Evolutionary conservation across 179 eudicot species (phyloP).

Genomic region (Beta corolliflora): DNA sequence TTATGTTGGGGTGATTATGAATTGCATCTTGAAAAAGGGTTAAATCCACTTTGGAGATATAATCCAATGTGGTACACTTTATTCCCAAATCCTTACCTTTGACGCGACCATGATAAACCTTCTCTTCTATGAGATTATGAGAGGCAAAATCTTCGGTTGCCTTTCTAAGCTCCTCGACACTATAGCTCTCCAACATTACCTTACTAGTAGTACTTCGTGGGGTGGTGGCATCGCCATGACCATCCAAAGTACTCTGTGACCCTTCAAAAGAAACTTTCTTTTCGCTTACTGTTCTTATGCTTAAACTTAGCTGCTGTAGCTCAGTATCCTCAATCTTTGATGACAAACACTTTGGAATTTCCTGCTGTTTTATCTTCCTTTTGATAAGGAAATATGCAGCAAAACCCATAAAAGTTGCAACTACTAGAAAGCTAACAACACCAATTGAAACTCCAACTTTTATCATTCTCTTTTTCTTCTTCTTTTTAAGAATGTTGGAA

Average conservation of each 20-base stretch:
- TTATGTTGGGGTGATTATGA: slow-evolving; percentile 68
- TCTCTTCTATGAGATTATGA: slow-evolving; percentile 60
- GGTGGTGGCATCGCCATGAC: slow-evolving; percentile 42
- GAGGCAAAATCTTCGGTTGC: slow-evolving; percentile 70
- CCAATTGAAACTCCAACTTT: slow-evolving; percentile 41
- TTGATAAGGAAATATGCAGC: slow-evolving; percentile 38
- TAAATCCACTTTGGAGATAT: slow-evolving; percentile 56
- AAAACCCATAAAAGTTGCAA: slow-evolving; percentile 31
- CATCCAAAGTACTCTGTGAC: slow-evolving; percentile 59
- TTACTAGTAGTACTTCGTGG: slow-evolving; percentile 32
- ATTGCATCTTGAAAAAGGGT: slow-evolving; percentile 53
- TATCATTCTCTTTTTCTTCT: slow-evolving; percentile 37
- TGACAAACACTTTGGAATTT: slow-evolving; percentile 11
- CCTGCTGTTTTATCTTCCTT: slow-evolving; percentile 33
- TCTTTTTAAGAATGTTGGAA: slow-evolving; percentile 16
- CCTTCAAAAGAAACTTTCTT: slow-evolving; percentile 80
- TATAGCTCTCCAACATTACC: slow-evolving; percentile 51
- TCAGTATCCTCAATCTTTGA: slow-evolving; percentile 53
- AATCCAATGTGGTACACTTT: slow-evolving; percentile 42
- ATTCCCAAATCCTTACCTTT: slow-evolving; percentile 81
- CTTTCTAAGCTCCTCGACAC: slow-evolving; percentile 56
- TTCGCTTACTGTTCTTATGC: slow-evolving; percentile 66
- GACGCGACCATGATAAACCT: slow-evolving; percentile 69
- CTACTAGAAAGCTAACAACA: slow-evolving; percentile 31
- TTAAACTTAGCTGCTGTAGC: slow-evolving; percentile 61